Conservation (phyloP, 768 basidiomycete genomes). For the Gautieria morchelliformis region DNA sequence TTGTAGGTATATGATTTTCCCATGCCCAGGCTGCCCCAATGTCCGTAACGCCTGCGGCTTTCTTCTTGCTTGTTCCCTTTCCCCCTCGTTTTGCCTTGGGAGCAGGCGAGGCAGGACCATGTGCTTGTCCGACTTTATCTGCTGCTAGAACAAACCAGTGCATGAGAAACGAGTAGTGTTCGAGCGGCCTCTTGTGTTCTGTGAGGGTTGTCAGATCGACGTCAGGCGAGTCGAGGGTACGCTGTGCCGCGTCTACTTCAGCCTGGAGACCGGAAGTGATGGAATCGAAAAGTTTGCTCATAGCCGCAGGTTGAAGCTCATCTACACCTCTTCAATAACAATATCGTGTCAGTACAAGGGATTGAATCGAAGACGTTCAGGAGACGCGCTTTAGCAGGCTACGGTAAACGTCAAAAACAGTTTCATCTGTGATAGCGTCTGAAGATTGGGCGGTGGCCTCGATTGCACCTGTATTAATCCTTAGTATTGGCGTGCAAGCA, state of each 20-base stretch:
- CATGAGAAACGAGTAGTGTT: conserved; percentile 89
- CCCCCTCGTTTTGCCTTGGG: conserved; percentile 43
- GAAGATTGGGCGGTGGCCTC: conserved; percentile 70
- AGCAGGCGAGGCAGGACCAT: conserved; percentile 32
- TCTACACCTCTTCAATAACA: conserved; percentile 33
- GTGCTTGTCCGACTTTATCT: conserved; percentile 54
- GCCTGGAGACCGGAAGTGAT: conserved; percentile 65
- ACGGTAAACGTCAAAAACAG: conserved; percentile 75
- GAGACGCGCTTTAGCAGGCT: conserved; percentile 57
- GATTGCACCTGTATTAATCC: conserved; percentile 51
- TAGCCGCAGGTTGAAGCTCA: conserved; percentile 48
- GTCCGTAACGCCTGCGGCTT: conserved; percentile 11
- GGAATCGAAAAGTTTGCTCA: conserved; percentile 85
- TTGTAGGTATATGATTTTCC: conserved; percentile 63
- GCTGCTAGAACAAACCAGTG: conserved; percentile 81
- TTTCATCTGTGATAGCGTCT: conserved; percentile 54
- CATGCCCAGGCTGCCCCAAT: conserved; percentile 52
- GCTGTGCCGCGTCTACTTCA: conserved; percentile 62
- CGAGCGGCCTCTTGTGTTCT: conserved; percentile 63
- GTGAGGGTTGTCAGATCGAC: conserved; percentile 48
- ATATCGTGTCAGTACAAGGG: neutral
- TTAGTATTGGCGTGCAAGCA: neutral
- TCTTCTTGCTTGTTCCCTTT: conserved; percentile 39
- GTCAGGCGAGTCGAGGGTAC: conserved; percentile 56
- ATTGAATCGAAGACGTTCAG: neutral